Conservation (phyloP, 192 early-diverging fungal species). For the Diversispora eburnea region DNA sequence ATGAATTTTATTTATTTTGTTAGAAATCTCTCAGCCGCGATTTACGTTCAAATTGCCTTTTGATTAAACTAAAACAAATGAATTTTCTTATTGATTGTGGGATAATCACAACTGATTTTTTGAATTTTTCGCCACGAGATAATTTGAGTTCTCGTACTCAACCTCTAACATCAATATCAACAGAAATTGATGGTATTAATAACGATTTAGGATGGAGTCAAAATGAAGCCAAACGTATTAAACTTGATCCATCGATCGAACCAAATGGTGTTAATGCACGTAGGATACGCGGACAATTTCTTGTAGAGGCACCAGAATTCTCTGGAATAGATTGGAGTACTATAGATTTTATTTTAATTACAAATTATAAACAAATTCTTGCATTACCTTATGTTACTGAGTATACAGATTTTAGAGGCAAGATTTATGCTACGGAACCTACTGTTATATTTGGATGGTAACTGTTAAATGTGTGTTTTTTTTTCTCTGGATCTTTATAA, state of each 20-base stretch:
- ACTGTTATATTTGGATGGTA: slow-evolving; percentile 74
- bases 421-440: slow-evolving; percentile 77
- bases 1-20: too few species aligned
- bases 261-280: neutral
- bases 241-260: neutral
- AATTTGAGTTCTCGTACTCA: neutral
- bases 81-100: slow-evolving; percentile 44
- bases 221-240: slow-evolving; percentile 8
- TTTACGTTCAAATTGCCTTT: slow-evolving; percentile 35
- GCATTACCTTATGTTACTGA: slow-evolving; percentile 82
- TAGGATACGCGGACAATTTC: slow-evolving; percentile 27
- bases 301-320: slow-evolving; percentile 47
- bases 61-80: slow-evolving; percentile 42
- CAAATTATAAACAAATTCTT: slow-evolving; percentile 70
- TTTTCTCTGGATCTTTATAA: neutral
- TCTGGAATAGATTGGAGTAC: slow-evolving; percentile 58
- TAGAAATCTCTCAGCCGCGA: slow-evolving; percentile 1
- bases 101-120: slow-evolving; percentile 23
- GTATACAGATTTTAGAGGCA: slow-evolving; percentile 72
- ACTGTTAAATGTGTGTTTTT: neutral
- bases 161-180: neutral
- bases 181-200: slow-evolving; percentile 16
- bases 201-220: neutral
- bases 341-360: slow-evolving; percentile 74
- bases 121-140: slow-evolving; percentile 5